Evolutionary conservation across 352 stramenopile species (phyloP), one percentile per base, ranked within the genome.

Genomic region (Pythium oligandrum): DNA sequence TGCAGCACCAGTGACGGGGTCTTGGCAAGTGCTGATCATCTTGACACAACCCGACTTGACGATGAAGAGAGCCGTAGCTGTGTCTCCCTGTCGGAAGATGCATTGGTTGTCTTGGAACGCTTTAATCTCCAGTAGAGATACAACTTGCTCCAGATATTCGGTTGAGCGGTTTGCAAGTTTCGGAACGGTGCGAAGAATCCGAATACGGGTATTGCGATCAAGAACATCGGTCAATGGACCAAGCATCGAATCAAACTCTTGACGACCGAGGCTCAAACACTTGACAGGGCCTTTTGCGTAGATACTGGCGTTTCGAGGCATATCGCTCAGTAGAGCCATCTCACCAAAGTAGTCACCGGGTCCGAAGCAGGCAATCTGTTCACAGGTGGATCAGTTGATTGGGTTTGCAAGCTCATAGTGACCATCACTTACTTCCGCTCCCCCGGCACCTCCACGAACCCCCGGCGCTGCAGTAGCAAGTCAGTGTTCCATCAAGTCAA

Each of bases 311-410:
- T 90, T 90, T 11, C 86, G 78, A 4, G 81, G 82, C 79, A 96
- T 88, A 48, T 93, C 77, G 44, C 84, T 86, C n/a, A 97, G 71
- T 40, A 97, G 70, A n/a, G 88, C 85, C 68, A 88, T 87, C 59
- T 97, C 89, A n/a, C 90, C 89, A 59, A 97, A 97, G 63, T 95
- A 97, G 40, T 90, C 85, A 11, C 88, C 84, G 1, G 73, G 71
- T 3, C 66, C 66, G 31, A 87, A 82, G 45, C 66, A 68, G 10
- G 79, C 77, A 40, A 90, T 71, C 62, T 90, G 52, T 48, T 31
- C 43, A 26, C 38, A 42, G 12, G 12, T 42, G 38, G 38, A 26
- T 42, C 38, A 42, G 12, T 42, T 42, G 7, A 42, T 42, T 26
- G 17, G 17, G 17, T 26, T 26, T 26, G 17, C 17, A 26, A 26